Evolutionary conservation across 176 grass and related monocot genomes (phyloP).

Genomic region (Raddia guianensis): DNA sequence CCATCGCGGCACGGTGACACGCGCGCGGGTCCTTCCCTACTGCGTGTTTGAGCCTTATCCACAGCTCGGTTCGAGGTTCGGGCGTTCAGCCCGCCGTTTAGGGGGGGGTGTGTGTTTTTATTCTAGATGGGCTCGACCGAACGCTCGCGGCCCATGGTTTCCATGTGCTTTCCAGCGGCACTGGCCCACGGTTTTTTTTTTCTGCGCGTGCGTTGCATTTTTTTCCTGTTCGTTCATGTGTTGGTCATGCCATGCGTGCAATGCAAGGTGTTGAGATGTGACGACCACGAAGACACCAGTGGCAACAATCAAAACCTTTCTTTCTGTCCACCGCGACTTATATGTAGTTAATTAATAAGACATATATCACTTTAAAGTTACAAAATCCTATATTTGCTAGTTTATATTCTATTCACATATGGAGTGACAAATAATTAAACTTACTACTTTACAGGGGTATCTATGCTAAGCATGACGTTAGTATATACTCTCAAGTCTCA

Average conservation of each 20-base stretch:
- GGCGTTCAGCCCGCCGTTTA: neutral
- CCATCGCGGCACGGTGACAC: no score
- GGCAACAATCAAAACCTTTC: neutral
- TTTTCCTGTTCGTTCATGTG: neutral
- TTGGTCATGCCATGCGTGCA: neutral
- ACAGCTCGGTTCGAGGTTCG: no score
- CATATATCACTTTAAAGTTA: no score
- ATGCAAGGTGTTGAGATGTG: conserved; percentile 19
- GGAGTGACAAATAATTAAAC: no score
- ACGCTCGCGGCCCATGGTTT: neutral
- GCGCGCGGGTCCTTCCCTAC: no score
- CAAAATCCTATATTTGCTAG: neutral
- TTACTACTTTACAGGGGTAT: no score
- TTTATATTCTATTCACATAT: no score
- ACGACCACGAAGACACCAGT: neutral
- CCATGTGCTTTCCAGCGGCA: neutral
- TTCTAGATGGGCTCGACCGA: neutral
- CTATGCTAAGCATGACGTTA: no score
- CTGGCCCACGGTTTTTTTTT: neutral
- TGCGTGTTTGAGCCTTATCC: no score
- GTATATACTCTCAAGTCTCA: no score
- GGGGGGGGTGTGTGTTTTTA: neutral
- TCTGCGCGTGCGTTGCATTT: neutral
- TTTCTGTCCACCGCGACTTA: neutral
- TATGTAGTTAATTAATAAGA: neutral